phyloP scores from a whole-genome alignment of 225 moss, liverwort and hornwort genomes.

The Thuidium tamariscinum region DNA sequence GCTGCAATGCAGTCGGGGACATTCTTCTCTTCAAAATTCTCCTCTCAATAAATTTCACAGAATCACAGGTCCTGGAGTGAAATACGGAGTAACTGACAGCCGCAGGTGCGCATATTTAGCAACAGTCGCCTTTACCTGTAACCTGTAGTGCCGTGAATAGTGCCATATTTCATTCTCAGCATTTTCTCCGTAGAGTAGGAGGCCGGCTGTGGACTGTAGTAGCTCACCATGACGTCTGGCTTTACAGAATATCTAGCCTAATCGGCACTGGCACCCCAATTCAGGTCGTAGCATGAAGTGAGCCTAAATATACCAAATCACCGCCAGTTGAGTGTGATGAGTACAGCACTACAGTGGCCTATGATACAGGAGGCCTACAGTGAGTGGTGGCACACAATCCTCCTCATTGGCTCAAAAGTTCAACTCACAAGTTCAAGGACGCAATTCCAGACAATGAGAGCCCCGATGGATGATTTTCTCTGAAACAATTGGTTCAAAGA shows the following conservation, averaged over 20 bases:
- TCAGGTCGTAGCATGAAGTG: not conserved
- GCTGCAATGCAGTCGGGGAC: not conserved
- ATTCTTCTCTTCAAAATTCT: not conserved
- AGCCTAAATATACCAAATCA: constrained; percentile 17
- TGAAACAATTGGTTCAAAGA: not conserved
- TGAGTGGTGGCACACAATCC: not conserved
- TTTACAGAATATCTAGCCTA: constrained; percentile 8
- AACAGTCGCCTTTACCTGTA: not conserved
- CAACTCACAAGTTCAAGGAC: not conserved
- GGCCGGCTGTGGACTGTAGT: constrained; percentile 3
- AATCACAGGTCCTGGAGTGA: not conserved
- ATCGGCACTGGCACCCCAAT: not conserved
- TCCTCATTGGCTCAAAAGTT: not conserved
- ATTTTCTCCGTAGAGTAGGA: not conserved
- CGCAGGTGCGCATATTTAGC: not conserved
- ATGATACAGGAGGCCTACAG: not conserved
- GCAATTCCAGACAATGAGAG: not conserved
- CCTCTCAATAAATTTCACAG: not conserved
- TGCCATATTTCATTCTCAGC: not conserved
- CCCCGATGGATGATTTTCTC: not conserved
- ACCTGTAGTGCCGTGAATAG: not conserved
- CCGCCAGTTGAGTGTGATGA: constrained; percentile 10
- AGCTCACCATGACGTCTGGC: constrained; percentile 7
- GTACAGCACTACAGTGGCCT: not conserved
- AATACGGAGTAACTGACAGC: not conserved